phyloP scores from a whole-genome alignment of 331 rosid species.

The Quercus phellos region DNA sequence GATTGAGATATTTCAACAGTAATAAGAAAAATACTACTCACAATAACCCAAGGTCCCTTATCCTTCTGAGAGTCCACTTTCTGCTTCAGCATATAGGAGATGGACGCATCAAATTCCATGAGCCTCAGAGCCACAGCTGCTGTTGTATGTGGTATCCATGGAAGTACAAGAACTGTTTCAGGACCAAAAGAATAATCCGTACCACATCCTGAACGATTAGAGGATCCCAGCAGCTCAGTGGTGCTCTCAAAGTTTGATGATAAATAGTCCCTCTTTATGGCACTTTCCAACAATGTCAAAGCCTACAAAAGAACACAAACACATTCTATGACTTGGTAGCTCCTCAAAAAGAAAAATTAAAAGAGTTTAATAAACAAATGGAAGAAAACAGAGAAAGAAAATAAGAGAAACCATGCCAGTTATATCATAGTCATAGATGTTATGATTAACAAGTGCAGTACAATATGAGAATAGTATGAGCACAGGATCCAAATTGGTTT shows the following conservation, averaged over 20 bases:
- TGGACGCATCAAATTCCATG: constrained; percentile 60
- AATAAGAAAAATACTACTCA: constrained; percentile 32
- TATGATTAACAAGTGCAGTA: not conserved
- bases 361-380: not conserved
- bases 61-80: constrained; percentile 45
- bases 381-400: not conserved
- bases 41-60: constrained; percentile 35
- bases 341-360: not conserved
- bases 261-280: constrained; percentile 49
- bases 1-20: not conserved
- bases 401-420: not conserved
- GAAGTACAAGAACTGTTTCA: constrained; percentile 43
- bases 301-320: constrained; percentile 33
- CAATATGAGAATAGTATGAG: not conserved
- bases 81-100: constrained; percentile 43
- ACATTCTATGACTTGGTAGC: not conserved
- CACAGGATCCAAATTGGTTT: not conserved
- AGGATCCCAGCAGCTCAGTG: constrained; percentile 45
- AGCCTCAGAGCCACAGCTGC: constrained; percentile 71
- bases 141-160: constrained; percentile 70
- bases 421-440: not conserved
- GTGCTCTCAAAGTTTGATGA: constrained; percentile 53
- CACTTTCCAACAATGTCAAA: constrained; percentile 56
- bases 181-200: constrained; percentile 17
- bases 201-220: constrained; percentile 24